Percentiles rank a stretch among this genome's conserved stretches.
Conservation (phyloP, 2,329 filamentous ascomycete genomes). For the Fusarium udum region DNA sequence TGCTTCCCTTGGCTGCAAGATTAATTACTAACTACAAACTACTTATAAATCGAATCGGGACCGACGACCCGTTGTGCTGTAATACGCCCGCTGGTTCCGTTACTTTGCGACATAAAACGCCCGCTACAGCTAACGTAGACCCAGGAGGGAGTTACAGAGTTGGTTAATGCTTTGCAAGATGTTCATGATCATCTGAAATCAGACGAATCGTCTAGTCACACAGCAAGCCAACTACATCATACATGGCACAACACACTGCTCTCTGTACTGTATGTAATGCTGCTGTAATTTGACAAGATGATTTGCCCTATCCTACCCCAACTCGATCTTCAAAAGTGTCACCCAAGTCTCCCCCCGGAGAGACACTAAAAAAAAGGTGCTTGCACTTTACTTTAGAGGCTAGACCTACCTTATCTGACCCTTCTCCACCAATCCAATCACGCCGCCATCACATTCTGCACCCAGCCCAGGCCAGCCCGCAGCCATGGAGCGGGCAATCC, state of each 20-base stretch:
- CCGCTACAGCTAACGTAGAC: slow-evolving; percentile 10
- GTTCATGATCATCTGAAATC: not conserved
- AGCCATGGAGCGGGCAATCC: slow-evolving; percentile 18
- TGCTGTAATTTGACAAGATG: not conserved
- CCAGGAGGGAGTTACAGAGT: not conserved
- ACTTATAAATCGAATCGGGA: slow-evolving; percentile 13
- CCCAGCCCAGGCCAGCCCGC: slow-evolving; percentile 17
- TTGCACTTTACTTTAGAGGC: not conserved
- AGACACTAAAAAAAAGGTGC: not conserved
- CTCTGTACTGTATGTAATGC: not conserved
- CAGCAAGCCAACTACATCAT: not conserved
- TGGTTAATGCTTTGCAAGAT: not conserved
- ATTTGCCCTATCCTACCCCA: not conserved
- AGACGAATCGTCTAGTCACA: not conserved
- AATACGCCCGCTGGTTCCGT: slow-evolving; percentile 31
- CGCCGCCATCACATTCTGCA: slow-evolving; percentile 25
- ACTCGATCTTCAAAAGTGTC: slow-evolving; percentile 9
- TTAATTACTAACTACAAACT: not conserved
- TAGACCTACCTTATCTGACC: slow-evolving; percentile 31
- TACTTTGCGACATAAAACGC: slow-evolving; percentile 28
- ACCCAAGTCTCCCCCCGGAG: not conserved
- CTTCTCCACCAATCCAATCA: slow-evolving; percentile 37
- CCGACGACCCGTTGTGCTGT: slow-evolving; percentile 17
- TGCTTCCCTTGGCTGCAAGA: slow-evolving; percentile 1
- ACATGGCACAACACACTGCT: not conserved